Evolutionary conservation across 179 eudicot genomes (phyloP).

Genomic region (Vitellaria paradoxa): DNA sequence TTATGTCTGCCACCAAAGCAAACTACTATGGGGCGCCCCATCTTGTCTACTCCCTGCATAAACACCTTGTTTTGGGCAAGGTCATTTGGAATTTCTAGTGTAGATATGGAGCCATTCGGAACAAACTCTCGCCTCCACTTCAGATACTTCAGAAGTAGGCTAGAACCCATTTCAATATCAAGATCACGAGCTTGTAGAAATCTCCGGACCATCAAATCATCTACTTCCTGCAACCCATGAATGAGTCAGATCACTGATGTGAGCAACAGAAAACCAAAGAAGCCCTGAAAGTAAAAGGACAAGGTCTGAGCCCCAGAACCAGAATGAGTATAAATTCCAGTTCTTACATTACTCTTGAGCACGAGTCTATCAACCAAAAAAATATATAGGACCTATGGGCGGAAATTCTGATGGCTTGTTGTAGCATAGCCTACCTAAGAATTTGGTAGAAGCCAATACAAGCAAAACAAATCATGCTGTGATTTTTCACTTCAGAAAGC

Average conservation of each 20-base stretch:
- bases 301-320: not conserved
- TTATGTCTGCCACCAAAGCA: slow-evolving; percentile 45
- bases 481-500: not conserved
- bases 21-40: slow-evolving; percentile 48
- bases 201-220: slow-evolving; percentile 54
- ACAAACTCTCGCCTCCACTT: slow-evolving; percentile 56
- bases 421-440: not conserved
- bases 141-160: slow-evolving; percentile 43
- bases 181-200: slow-evolving; percentile 59
- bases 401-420: not conserved
- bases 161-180: slow-evolving; percentile 53
- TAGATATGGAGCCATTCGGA: slow-evolving; percentile 47
- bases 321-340: not conserved
- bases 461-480: not conserved
- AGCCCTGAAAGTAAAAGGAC: not conserved
- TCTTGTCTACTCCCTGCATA: slow-evolving; percentile 58
- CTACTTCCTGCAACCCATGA: slow-evolving; percentile 37
- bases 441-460: not conserved
- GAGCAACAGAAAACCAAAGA: not conserved
- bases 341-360: not conserved
- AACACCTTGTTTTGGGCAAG: slow-evolving; percentile 48
- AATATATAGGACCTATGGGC: not conserved
- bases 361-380: not conserved
- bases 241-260: not conserved
- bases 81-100: slow-evolving; percentile 44